Base-by-base conservation (phyloP, 75 land plant species). In the Pinus tabuliformis region DNA sequence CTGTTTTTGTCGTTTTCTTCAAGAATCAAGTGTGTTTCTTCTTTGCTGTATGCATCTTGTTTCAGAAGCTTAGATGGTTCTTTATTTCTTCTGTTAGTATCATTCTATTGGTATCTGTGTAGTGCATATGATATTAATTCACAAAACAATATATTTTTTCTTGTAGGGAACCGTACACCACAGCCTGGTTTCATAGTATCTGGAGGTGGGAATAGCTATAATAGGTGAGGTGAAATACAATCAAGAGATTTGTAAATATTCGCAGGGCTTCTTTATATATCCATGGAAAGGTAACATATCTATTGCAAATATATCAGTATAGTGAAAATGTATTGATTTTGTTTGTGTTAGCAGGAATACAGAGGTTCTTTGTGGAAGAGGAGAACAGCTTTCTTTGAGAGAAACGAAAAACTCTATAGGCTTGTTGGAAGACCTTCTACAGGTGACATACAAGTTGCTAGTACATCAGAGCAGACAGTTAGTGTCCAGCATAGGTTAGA, bases 391-490 rank as follows among this genome's bases (percentile, higher is more conserved):
- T 39, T 11, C 71, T 68, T 74, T 76, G 45, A 45, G 73, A 56
- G 83, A 28, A 56, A 74, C 83, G 26, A 13, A 56, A 42, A 59
- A 58, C 26, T 56, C 58, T 39, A 39, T 42, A 45, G 45, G 7
- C 2, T 37, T 68, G 71, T 68, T 42, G 45, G 49, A 68, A 8
- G 33, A 20, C 49, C 71, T 68, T 39, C 52, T 81, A 76, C 62
- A 54, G 71, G 39, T 49, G 83, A 81, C 28, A 63, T 49, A 39
- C 66, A 74, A 68, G 39, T 77, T 83, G 76, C 86, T 73, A 85
- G 86, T 72, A 76, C 86, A 62, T 85, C 93, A 75, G 93, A 84
- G 56, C 74, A 87, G 37, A 73, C 86, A n/a, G 79, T 68, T 30
- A 58, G 75, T 68, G 39, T 76, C 11, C 87, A 88, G n/a, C 80